Evolutionary conservation across 495 filamentous ascomycete genomes (phyloP), one percentile per base, ranked within the genome.

Genomic region (Chaetomium tenue): DNA sequence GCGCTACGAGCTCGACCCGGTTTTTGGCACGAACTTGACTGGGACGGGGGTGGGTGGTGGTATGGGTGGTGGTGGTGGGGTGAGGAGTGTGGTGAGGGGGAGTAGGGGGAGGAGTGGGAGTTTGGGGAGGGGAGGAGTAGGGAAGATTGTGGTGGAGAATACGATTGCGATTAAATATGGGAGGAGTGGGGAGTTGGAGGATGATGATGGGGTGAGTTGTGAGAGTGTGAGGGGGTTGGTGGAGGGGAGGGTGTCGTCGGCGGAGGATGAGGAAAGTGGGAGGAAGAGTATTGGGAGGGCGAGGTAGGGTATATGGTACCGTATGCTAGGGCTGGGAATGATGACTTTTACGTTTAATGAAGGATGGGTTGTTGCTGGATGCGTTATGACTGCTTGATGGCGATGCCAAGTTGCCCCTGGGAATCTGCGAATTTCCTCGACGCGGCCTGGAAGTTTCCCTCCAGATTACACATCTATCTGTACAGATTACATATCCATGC

Each of bases 1-100:
- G 2, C 60, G 46, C 1, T 67, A 71, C 60, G 68, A 69, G 59
- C 9, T 71, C 44, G 67, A 66, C 9, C 65, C 33, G 0, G 40
- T 63, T 30, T 30, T 6, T 30, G 28, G 28, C 1, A 53, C 60
- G 3, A 56, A 54, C 46, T 0, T 22, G 9, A 23, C 55, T 2
- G 48, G 55, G 9, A 22, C 15, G 5, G 46, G 40, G 3, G 5
- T 15, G 8, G 20, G 20, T 4, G 46, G 2, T n/a, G n/a, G n/a
- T n/a, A n/a, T n/a, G n/a, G n/a, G n/a, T n/a, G n/a, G n/a, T n/a
- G n/a, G n/a, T n/a, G 16, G 13, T 11, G 25, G 33, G 16, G 1
- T 22, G 39, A 44, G 55, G 6, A 58, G 63, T 44, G 48, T 13
- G 15, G 22, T 46, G 12, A 33, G 63, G 30, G 42, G 16, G 46